Evolutionary conservation across 129 eudicot genomes (phyloP).

Genomic region (Cynara cardunculus): DNA sequence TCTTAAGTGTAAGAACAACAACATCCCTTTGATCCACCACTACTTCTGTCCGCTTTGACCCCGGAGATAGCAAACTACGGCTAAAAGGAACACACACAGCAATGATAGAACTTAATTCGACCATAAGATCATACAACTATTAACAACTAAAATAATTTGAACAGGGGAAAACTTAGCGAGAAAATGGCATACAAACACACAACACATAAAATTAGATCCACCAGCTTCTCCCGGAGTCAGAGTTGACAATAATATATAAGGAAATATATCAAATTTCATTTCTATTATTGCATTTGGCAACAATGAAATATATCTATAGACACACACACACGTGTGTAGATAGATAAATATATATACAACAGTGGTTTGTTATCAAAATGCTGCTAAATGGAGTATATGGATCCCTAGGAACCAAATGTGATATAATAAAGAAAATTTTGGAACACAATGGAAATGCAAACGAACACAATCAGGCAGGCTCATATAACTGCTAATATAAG

Average conservation of each 20-base stretch:
- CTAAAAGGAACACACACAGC: slow-evolving; percentile 10
- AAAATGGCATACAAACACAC: background rate
- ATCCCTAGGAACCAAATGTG: background rate
- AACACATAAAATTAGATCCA: background rate
- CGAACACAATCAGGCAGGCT: background rate
- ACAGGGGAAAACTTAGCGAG: background rate
- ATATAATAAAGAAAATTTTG: background rate
- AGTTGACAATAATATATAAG: background rate
- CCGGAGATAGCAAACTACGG: slow-evolving; percentile 72
- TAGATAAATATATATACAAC: background rate
- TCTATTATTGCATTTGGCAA: slow-evolving; percentile 6
- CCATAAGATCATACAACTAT: background rate
- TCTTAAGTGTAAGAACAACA: slow-evolving; percentile 85
- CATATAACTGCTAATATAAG: background rate
- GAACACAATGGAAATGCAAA: background rate
- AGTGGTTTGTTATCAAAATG: background rate
- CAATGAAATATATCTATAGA: background rate
- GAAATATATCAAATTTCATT: background rate
- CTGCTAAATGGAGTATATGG: background rate
- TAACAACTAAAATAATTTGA: background rate
- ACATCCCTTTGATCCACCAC: slow-evolving; percentile 73
- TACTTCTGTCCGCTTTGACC: slow-evolving; percentile 66
- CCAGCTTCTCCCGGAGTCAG: slow-evolving; percentile 9
- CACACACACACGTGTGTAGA: background rate
- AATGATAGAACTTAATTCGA: background rate